Evolutionary conservation across 1,284 basidiomycete species (phyloP).

Genomic region (Pholiota adiposa): DNA sequence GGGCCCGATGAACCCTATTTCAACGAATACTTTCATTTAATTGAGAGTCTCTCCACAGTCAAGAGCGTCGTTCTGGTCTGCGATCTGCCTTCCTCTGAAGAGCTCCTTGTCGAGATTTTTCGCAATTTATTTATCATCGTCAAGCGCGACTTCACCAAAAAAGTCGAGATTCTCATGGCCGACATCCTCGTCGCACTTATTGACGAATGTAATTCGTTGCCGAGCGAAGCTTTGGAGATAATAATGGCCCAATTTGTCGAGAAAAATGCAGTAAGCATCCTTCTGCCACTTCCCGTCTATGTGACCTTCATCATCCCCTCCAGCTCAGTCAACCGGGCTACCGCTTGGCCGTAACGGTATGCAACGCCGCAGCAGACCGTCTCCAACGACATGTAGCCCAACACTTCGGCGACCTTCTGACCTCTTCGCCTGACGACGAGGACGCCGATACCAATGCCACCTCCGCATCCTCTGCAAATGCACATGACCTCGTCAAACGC

Average conservation of each 20-base stretch:
- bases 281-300: slow-evolving; percentile 45
- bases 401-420: slow-evolving; percentile 90
- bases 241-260: slow-evolving; percentile 88
- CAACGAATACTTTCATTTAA: slow-evolving; percentile 89
- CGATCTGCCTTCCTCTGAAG: slow-evolving; percentile 87
- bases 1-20: slow-evolving; percentile 77
- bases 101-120: slow-evolving; percentile 86
- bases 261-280: slow-evolving; percentile 62
- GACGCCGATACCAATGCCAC: slow-evolving; percentile 51
- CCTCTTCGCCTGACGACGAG: slow-evolving; percentile 61
- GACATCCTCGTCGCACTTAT: slow-evolving; percentile 91
- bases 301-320: slow-evolving; percentile 53
- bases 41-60: slow-evolving; percentile 91
- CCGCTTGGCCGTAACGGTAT: slow-evolving; percentile 88
- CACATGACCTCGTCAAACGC: slow-evolving; percentile 84
- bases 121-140: slow-evolving; percentile 83
- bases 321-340: slow-evolving; percentile 78
- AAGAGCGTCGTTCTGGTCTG: slow-evolving; percentile 95
- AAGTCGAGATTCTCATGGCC: slow-evolving; percentile 85
- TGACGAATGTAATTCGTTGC: slow-evolving; percentile 82
- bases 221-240: slow-evolving; percentile 78
- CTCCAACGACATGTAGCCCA: slow-evolving; percentile 90
- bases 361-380: slow-evolving; percentile 83
- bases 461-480: slow-evolving; percentile 72
- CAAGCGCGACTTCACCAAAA: slow-evolving; percentile 83